Evolutionary conservation across 805 yeast species (phyloP).

Genomic region (Yamadazyma scolyti): DNA sequence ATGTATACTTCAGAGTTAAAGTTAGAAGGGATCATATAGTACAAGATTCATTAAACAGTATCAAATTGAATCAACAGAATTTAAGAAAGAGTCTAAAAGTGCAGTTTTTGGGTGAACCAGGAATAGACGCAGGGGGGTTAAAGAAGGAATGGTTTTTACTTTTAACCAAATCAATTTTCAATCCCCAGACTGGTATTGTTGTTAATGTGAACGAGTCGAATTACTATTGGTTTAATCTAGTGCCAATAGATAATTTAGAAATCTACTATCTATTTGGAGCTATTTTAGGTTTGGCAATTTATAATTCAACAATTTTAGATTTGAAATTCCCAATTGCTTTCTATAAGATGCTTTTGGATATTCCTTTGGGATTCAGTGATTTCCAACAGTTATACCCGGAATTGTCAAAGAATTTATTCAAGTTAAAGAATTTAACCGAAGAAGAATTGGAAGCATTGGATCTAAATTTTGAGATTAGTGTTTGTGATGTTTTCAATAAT

Average conservation of each 20-base stretch:
- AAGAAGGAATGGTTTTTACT: slow-evolving; percentile 91
- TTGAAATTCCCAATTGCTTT: slow-evolving; percentile 71
- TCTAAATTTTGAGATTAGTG: slow-evolving; percentile 58
- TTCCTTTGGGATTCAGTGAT: slow-evolving; percentile 58
- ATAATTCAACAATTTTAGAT: slow-evolving; percentile 84
- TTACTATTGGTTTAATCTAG: slow-evolving; percentile 69
- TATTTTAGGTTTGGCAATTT: slow-evolving; percentile 84
- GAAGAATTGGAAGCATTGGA: slow-evolving; percentile 44
- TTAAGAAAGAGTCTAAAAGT: slow-evolving; percentile 72
- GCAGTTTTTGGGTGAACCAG: slow-evolving; percentile 84
- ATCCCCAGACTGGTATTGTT: slow-evolving; percentile 66
- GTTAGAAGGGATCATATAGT: slow-evolving; percentile 68
- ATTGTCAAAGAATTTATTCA: slow-evolving; percentile 39
- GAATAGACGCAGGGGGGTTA: slow-evolving; percentile 93
- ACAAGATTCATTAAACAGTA: slow-evolving; percentile 68
- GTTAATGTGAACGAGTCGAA: slow-evolving; percentile 63
- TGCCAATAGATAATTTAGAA: slow-evolving; percentile 43
- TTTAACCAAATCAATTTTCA: slow-evolving; percentile 65
- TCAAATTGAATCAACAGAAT: slow-evolving; percentile 53
- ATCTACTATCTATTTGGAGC: slow-evolving; percentile 78
- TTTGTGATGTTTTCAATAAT: slow-evolving; percentile 46
- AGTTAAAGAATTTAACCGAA: slow-evolving; percentile 19
- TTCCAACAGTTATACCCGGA: slow-evolving; percentile 66
- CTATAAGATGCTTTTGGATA: slow-evolving; percentile 67
- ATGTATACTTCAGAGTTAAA: slow-evolving; percentile 63